Evolutionary conservation across 768 basidiomycete species (phyloP), one percentile per base, ranked within the genome.

Genomic region (Mycena albidolilacea): DNA sequence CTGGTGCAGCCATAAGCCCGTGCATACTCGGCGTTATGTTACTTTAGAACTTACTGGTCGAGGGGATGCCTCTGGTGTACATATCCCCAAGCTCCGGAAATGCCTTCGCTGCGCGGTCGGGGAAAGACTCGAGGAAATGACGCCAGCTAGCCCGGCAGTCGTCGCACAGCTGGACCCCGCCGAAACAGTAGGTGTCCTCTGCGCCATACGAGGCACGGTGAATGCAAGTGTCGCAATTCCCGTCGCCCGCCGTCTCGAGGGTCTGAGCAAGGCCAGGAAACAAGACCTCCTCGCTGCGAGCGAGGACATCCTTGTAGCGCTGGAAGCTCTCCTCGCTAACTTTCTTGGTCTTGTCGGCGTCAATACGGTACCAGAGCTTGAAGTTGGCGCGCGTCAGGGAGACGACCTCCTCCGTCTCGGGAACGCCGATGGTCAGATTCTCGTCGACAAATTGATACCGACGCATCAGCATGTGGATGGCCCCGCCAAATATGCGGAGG

Each of bases 241-340:
- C 4, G 48, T 50, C 48, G 19, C 9, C 17, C 4, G 9, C 48
- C 8, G 48, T 19, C 48, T 50, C 48, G 3, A 50, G 48, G 37
- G 19, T 60, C 14, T 39, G 7, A 14, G 58, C 58, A 1, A 60
- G 58, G 14, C 58, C 58, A 17, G 30, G 37, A 15, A 60, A 60
- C 19, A 60, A 11, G 38, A 41, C 2, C 58, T 60, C 58, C 30
- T 60, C 58, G 58, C 58, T 11, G 7, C 38, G 38, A 17, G 4
- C 30, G 38, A 60, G 10, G 19, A 60, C 58, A 19, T 60, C 58
- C 58, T 37, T 60, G 58, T 60, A 60, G 38, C 38, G 58, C 35
- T 60, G 58, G 15, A 60, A 39, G 11, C 37, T 19, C 39, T 60
- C 58, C 38, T 9, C 58, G 58, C 15, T 19, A 10, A 60, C 10